Percentiles rank a stretch among this genome's conserved stretches.
phyloP scores from a whole-genome alignment of 345 rosid species.

The Carallia pectinifolia region DNA sequence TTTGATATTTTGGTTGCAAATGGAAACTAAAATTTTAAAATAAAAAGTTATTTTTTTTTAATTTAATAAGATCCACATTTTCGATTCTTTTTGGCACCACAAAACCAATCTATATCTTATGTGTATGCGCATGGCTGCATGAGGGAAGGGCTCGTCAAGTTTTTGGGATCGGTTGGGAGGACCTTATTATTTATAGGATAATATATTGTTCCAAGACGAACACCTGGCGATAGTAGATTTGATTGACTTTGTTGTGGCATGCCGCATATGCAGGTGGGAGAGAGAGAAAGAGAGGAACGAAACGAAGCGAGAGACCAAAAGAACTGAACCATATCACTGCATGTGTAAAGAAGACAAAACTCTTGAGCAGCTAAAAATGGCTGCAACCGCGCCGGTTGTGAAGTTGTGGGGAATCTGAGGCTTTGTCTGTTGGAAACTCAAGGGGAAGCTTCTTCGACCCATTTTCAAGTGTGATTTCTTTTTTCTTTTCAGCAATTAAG shows the following conservation, averaged over 20 bases:
- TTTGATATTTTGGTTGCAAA: too few species aligned
- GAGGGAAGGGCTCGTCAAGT: slow-evolving; percentile 1
- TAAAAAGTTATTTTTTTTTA: too few species aligned
- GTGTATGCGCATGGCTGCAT: neutral
- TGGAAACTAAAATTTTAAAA: too few species aligned
- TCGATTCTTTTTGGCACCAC: too few species aligned
- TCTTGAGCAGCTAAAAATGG: slow-evolving; percentile 24
- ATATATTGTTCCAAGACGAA: slow-evolving; percentile 12
- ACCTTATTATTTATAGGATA: neutral
- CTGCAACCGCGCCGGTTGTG: slow-evolving; percentile 18
- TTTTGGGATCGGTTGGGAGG: neutral
- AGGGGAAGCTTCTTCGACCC: slow-evolving; percentile 13
- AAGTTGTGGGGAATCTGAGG: slow-evolving; percentile 7
- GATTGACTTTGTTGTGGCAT: slow-evolving; percentile 7
- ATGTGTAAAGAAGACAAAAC: neutral
- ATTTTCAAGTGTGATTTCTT: neutral
- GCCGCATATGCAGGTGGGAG: neutral
- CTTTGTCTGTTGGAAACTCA: neutral
- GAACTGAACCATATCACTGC: neutral
- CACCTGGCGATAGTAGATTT: neutral
- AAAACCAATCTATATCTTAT: too few species aligned
- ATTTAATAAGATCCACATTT: too few species aligned
- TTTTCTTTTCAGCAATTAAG: too few species aligned
- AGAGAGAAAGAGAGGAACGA: neutral
- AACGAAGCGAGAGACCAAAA: neutral